Evolutionary conservation across 2,329 filamentous ascomycete species (phyloP).

Genomic region (Dothideomycetes sp.): DNA sequence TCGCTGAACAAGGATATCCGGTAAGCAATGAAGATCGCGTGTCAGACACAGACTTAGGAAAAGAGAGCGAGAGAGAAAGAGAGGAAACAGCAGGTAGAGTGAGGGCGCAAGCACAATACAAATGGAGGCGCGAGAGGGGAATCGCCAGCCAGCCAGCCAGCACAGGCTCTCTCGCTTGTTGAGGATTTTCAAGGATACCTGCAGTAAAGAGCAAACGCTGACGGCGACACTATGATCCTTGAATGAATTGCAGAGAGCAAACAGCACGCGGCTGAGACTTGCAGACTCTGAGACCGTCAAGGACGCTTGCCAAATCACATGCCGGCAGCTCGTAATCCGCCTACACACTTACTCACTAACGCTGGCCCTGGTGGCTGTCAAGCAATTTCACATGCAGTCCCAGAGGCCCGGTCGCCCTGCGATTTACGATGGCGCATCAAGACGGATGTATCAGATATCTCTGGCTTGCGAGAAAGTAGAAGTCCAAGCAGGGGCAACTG

Average conservation of each 20-base stretch:
- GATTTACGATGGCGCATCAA: conserved; percentile 9
- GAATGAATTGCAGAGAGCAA: conserved; percentile 9
- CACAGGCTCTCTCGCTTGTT: conserved; percentile 5
- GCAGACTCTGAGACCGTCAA: conserved; percentile 5
- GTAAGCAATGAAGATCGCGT: no score
- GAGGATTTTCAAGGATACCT: conserved; percentile 5
- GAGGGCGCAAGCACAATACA: conserved; percentile 2
- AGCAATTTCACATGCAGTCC: conserved; percentile 11
- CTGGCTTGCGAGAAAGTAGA: conserved; percentile 3
- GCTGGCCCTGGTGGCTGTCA: conserved; percentile 4
- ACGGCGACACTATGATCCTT: conserved; percentile 8
- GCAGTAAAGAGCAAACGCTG: conserved; percentile 12
- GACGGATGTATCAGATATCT: conserved; percentile 13
- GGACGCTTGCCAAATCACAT: conserved; percentile 8
- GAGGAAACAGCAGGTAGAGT: no score
- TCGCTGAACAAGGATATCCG: no score
- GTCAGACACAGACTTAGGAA: conserved; percentile 8
- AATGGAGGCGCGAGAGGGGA: neutral
- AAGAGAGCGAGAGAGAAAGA: no score
- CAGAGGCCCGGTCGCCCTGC: conserved; percentile 12
- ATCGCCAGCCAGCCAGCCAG: no score
- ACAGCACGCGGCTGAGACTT: conserved; percentile 10
- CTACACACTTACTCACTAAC: neutral
- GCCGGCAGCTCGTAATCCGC: conserved; percentile 1
- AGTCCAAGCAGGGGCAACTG: no score